Conservation (phyloP, 371 early-diverging fungal genomes). For the Sporodiniella umbellata region DNA sequence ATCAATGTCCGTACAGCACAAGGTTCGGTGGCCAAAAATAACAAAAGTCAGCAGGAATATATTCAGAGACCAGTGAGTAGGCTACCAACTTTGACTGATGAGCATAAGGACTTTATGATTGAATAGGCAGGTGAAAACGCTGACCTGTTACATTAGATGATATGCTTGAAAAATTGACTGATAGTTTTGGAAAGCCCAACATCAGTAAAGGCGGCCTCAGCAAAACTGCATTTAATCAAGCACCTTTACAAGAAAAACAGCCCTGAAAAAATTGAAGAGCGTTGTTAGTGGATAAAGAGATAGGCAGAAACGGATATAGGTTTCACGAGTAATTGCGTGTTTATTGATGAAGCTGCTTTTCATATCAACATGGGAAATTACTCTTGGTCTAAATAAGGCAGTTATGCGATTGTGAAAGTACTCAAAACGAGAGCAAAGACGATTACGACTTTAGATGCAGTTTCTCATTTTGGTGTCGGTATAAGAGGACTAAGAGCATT, state of each 20-base stretch:
- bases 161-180: constrained; percentile 3
- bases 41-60: neutral
- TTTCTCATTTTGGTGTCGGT: no score
- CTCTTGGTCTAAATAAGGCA: constrained; percentile 2
- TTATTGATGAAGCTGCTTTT: constrained; percentile 7
- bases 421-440: neutral
- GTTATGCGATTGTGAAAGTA: neutral
- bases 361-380: constrained; percentile 1
- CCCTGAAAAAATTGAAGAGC: neutral
- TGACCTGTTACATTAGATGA: neutral
- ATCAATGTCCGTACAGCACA: constrained; percentile 4
- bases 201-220: neutral
- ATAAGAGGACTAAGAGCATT: no score
- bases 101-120: constrained; percentile 7
- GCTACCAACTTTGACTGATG: constrained; percentile 1
- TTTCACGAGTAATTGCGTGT: constrained; percentile 2
- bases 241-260: neutral
- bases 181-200: neutral
- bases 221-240: neutral
- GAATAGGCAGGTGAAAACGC: constrained; percentile 4
- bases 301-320: neutral
- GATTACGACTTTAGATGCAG: no score
- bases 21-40: constrained; percentile 1
- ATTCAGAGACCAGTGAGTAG: constrained; percentile 4
- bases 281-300: neutral